Conservation (phyloP, 2,329 filamentous ascomycete species). For the Dactylellina parvicollis region DNA sequence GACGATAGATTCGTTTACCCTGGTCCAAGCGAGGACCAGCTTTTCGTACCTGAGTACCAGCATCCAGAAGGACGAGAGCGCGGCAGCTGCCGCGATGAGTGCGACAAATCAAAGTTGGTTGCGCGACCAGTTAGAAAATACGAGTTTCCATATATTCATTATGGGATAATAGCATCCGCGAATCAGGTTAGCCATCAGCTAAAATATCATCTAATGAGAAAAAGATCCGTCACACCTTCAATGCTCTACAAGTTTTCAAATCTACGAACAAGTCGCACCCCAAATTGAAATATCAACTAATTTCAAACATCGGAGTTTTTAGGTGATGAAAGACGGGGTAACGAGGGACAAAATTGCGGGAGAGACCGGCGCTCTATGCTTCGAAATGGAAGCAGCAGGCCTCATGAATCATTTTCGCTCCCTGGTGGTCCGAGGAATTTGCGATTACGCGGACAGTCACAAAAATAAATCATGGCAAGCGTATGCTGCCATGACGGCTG, state of each 20-base stretch:
- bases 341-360: background rate
- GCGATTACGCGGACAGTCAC: conserved; percentile 24
- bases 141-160: conserved; percentile 20
- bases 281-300: no score
- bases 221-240: no score
- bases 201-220: no score
- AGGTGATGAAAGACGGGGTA: conserved; percentile 18
- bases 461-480: conserved; percentile 30
- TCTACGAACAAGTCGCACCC: no score
- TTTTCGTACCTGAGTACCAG: conserved; percentile 1
- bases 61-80: background rate
- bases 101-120: background rate
- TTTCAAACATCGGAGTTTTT: no score
- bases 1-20: background rate
- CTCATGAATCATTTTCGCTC: conserved; percentile 17
- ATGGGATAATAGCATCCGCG: conserved; percentile 13
- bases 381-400: no score
- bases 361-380: background rate
- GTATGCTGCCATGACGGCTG: conserved; percentile 20
- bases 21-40: background rate
- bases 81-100: background rate
- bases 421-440: conserved; percentile 25
- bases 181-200: no score
- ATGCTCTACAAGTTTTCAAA: no score
- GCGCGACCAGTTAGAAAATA: background rate